Evolutionary conservation across 2,329 filamentous ascomycete species (phyloP), one percentile per base, ranked within the genome.

Genomic region (Moelleriella libera): DNA sequence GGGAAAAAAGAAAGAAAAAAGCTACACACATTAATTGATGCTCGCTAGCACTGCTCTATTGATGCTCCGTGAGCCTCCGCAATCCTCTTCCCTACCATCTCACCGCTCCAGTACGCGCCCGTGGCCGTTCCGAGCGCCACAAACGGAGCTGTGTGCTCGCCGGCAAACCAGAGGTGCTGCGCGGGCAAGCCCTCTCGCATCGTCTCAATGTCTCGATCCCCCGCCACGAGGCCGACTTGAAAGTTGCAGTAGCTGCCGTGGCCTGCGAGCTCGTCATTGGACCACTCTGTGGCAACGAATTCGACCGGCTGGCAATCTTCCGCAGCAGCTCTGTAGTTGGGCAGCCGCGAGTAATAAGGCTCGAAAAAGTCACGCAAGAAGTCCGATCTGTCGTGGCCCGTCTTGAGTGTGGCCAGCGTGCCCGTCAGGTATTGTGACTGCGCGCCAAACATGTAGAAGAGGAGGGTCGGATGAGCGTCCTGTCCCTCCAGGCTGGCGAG

Each of bases 81-180:
- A 49, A 88, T 76, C 58, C 80, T 76, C 60, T 70, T 74, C 1
- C 75, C 88, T 34, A 88, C 85, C 21, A 74, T 76, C 67, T 94
- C 87, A 1, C 89, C 89, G 60, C 85, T 88, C 87, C 87, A 94
- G 62, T 88, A 96, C 9, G 90, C 90, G 1, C 90, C 90, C 1
- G 88, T 94, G 10, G 83, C 85, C 5, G 89, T 96, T 0, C 89
- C 90, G 51, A 96, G 63, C 9, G 85, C 88, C 30, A 94, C 81
- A 67, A 95, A 94, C 5, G 89, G 88, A 47, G 87, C 83, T 28
- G 88, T 94, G 65, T 95, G 88, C 65, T 95, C 88, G 0, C 88
- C 88, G 0, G 88, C 88, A 53, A 95, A 71, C 88, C 88, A 95
- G 7, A 95, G 59, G 0, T 85, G 80, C 28, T 78, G 68, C 10